phyloP scores from a whole-genome alignment of 352 stramenopile genomes.

The Salisapilia sapeloensis region DNA sequence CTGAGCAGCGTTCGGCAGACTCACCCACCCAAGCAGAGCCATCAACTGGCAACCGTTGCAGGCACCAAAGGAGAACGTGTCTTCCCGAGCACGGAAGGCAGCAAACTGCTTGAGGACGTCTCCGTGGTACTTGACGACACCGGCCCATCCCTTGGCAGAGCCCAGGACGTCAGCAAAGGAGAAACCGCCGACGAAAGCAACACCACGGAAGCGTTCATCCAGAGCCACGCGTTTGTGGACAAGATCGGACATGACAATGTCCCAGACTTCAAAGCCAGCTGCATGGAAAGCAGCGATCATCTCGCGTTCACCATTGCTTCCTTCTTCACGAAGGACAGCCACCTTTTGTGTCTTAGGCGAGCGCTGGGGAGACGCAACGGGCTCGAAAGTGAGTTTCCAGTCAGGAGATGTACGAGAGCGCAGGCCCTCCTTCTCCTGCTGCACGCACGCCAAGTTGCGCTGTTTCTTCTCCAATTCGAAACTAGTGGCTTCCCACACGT shows the following conservation, averaged over 20 bases:
- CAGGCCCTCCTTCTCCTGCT: conserved; percentile 86
- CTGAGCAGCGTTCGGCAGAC: conserved; percentile 27
- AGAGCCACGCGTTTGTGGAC: conserved; percentile 82
- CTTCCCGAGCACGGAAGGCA: conserved; percentile 86
- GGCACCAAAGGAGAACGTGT: conserved; percentile 98
- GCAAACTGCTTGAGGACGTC: conserved; percentile 94
- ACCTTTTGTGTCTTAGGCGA: conserved; percentile 86
- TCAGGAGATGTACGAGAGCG: conserved; percentile 68
- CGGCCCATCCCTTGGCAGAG: conserved; percentile 97
- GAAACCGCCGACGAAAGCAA: conserved; percentile 98
- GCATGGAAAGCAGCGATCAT: conserved; percentile 96
- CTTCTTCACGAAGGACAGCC: conserved; percentile 95
- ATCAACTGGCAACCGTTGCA: conserved; percentile 99
- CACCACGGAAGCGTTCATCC: conserved; percentile 88
- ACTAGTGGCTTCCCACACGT: conserved; percentile 98
- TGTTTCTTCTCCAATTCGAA: conserved; percentile 97
- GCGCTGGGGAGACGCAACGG: conserved; percentile 62
- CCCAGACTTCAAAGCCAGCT: conserved; percentile 96
- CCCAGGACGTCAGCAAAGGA: conserved; percentile 98
- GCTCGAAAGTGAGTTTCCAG: conserved; percentile 84
- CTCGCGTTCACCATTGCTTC: conserved; percentile 97
- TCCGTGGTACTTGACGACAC: conserved; percentile 94
- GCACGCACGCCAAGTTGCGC: conserved; percentile 91
- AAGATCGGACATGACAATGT: conserved; percentile 95
- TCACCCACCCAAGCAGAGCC: conserved; percentile 96